phyloP scores from a whole-genome alignment of 179 eudicot species.

The Dionaea muscipula region DNA sequence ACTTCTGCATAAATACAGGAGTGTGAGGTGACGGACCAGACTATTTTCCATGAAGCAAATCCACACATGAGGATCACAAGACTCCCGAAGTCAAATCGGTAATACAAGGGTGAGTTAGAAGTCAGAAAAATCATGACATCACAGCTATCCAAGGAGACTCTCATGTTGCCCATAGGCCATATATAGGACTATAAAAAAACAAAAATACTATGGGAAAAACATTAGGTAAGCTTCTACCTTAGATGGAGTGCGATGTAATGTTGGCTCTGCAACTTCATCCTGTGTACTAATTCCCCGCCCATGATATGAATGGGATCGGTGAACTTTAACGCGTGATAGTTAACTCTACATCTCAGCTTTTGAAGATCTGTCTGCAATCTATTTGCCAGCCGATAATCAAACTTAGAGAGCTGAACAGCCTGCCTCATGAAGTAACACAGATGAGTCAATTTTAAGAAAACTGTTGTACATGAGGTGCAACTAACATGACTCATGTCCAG shows the following conservation, averaged over 20 bases:
- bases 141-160: too few relatives aligned
- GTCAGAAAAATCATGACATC: too few relatives aligned
- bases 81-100: too few relatives aligned
- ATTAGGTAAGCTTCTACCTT: conserved; percentile 31
- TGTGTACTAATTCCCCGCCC: conserved; percentile 58
- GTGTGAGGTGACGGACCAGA: too few relatives aligned
- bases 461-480: conserved; percentile 5
- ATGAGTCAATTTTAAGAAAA: conserved; percentile 10
- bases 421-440: conserved; percentile 25
- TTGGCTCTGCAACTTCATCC: conserved; percentile 68
- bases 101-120: too few relatives aligned
- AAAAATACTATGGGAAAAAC: too few relatives aligned
- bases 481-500: background rate
- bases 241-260: conserved; percentile 86
- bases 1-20: too few relatives aligned
- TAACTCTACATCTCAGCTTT: conserved; percentile 92
- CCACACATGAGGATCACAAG: too few relatives aligned
- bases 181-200: too few relatives aligned
- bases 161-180: too few relatives aligned
- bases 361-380: conserved; percentile 66
- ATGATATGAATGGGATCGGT: conserved; percentile 56
- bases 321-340: conserved; percentile 81
- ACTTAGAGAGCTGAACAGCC: conserved; percentile 94
- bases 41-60: too few relatives aligned
- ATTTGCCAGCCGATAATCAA: conserved; percentile 91